phyloP scores from a whole-genome alignment of 176 grass and related monocot species.

The Areca catechu region DNA sequence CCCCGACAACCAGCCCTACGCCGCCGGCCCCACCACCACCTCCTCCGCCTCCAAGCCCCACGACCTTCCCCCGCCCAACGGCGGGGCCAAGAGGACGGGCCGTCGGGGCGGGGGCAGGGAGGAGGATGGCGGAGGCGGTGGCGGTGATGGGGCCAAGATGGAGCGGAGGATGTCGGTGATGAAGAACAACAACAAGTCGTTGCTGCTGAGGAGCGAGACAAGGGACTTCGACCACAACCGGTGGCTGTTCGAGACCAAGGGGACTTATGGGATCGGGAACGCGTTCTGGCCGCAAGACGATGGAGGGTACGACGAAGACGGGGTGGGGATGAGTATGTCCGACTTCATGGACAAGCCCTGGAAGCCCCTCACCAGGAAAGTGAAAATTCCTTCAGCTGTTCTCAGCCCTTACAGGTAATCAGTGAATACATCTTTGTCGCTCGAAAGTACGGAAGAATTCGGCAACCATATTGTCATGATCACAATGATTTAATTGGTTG shows the following conservation, averaged over 20 bases:
- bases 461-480: too few species aligned
- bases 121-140: conserved; percentile 23
- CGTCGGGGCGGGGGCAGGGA: conserved; percentile 23
- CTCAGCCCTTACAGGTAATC: conserved; percentile 13
- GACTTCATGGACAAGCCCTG: conserved; percentile 13
- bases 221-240: conserved; percentile 24
- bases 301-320: background rate
- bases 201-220: conserved; percentile 15
- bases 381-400: background rate
- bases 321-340: background rate
- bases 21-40: background rate
- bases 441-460: too few species aligned
- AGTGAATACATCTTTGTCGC: too few species aligned
- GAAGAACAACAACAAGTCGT: conserved; percentile 34
- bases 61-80: conserved; percentile 25
- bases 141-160: conserved; percentile 20
- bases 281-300: conserved; percentile 13
- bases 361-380: conserved; percentile 8
- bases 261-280: conserved; percentile 17
- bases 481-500: too few species aligned
- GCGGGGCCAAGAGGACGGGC: conserved; percentile 17
- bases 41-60: conserved; percentile 26
- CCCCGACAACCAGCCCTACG: conserved; percentile 67
- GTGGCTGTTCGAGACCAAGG: conserved; percentile 24
- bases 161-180: conserved; percentile 34